Conservation (phyloP, 106 monocot genomes). For the Agapanthus africanus region DNA sequence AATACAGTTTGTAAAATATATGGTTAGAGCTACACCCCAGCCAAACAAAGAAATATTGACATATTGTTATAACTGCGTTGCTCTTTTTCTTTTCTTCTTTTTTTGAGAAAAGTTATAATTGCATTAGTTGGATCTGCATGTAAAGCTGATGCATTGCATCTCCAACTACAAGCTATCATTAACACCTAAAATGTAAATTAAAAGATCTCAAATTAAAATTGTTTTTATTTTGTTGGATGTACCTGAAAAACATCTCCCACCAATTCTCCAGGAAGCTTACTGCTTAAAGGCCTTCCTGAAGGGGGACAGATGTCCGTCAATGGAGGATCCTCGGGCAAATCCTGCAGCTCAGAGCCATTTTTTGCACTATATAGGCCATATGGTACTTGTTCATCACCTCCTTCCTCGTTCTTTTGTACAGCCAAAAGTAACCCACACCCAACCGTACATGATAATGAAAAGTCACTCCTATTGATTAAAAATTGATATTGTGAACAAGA, state of each 20-base stretch:
- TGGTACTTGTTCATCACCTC: conserved; percentile 21
- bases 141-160: too few relatives aligned
- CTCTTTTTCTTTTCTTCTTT: too few relatives aligned
- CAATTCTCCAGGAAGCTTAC: conserved; percentile 62
- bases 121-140: too few relatives aligned
- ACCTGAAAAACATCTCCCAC: conserved; percentile 96
- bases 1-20: too few relatives aligned
- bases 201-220: too few relatives aligned
- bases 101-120: too few relatives aligned
- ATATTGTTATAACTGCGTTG: too few relatives aligned
- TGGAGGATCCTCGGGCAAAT: conserved; percentile 13
- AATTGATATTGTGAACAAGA: conserved; percentile 54
- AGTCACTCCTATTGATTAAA: conserved; percentile 47
- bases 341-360: conserved; percentile 6
- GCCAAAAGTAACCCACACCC: conserved; percentile 58
- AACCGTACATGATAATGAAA: conserved; percentile 44
- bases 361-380: conserved; percentile 24
- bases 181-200: too few relatives aligned
- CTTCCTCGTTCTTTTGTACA: conserved; percentile 25
- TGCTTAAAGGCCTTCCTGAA: conserved; percentile 55
- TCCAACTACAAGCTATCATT: too few relatives aligned
- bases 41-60: too few relatives aligned
- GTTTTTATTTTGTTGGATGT: too few relatives aligned
- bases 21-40: too few relatives aligned
- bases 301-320: conserved; percentile 24